Percentiles rank a stretch among this genome's conserved stretches.
Evolutionary conservation across 2,329 filamentous ascomycete species (phyloP).

Genomic region (Hypoxylon sp.): DNA sequence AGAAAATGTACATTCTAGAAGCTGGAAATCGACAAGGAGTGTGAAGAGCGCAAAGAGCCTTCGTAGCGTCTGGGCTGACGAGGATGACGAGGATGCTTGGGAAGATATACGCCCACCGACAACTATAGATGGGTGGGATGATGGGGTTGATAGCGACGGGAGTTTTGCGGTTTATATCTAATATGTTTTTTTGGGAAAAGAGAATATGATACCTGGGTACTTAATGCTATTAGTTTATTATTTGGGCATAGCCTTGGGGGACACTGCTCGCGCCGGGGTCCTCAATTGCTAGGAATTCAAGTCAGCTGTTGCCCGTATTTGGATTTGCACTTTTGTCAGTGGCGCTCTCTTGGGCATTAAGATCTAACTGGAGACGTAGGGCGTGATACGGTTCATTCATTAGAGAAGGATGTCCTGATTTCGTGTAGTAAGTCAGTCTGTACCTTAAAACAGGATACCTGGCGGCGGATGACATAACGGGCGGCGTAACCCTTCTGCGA

Average conservation of each 20-base stretch:
- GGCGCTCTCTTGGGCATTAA: background rate
- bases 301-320: background rate
- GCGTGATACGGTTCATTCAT: background rate
- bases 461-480: conserved; percentile 5
- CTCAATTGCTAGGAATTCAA: background rate
- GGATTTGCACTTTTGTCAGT: background rate
- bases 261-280: background rate
- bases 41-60: conserved; percentile 47
- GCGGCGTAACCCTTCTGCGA: background rate
- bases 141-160: conserved; percentile 44
- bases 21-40: conserved; percentile 44
- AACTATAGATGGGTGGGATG: conserved; percentile 49
- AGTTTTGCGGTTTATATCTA: conserved; percentile 54
- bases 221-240: conserved; percentile 37
- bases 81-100: conserved; percentile 52
- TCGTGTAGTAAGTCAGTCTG: background rate
- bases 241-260: background rate
- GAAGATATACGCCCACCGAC: conserved; percentile 52
- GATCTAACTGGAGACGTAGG: background rate
- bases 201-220: conserved; percentile 38
- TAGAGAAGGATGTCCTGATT: background rate
- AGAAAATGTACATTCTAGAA: conserved; percentile 43
- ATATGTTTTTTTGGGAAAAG: conserved; percentile 23
- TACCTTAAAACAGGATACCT: background rate
- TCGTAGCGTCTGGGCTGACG: conserved; percentile 43